phyloP scores from a whole-genome alignment of 768 basidiomycete genomes.

The Lyophyllum decastes region DNA sequence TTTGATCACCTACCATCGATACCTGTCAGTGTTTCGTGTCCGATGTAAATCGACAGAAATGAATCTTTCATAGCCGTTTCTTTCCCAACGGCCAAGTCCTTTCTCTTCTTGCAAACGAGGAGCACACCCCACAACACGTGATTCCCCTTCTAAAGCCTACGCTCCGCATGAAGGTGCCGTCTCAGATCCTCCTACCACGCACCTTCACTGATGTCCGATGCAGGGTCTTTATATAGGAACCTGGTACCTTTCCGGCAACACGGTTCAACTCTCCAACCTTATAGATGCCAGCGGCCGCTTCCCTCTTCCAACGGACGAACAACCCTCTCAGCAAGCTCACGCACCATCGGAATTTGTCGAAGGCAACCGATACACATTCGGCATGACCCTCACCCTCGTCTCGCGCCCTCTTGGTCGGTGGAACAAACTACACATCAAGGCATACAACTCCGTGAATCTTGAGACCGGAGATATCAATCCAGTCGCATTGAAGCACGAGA shows the following conservation, averaged over 20 bases:
- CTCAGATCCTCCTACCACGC: background rate
- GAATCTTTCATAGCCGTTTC: constrained; percentile 62
- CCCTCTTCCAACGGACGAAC: constrained; percentile 23
- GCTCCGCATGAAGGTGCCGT: constrained; percentile 71
- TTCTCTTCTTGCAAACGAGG: constrained; percentile 83
- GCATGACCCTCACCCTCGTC: constrained; percentile 69
- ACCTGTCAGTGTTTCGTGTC: constrained; percentile 54
- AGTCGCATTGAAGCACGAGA: constrained; percentile 77
- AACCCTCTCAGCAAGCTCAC: no score
- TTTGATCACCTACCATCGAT: constrained; percentile 90
- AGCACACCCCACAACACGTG: constrained; percentile 64
- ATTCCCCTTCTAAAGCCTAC: constrained; percentile 77
- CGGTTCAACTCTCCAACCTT: constrained; percentile 63
- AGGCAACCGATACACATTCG: constrained; percentile 61
- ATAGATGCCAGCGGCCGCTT: constrained; percentile 52
- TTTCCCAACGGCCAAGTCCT: constrained; percentile 85
- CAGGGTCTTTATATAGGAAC: constrained; percentile 74
- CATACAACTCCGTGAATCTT: constrained; percentile 77
- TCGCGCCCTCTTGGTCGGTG: constrained; percentile 84
- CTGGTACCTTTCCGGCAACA: constrained; percentile 69
- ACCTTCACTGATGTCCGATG: background rate
- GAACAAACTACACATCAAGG: constrained; percentile 76
- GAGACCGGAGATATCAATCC: constrained; percentile 72
- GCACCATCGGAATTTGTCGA: constrained; percentile 11
- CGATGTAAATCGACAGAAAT: background rate